These are phyloP conservation scores for Pythium vanterpoolii DNA, from an alignment of 352 stramenopile genomes.

Conservation along the genomic window DNA sequence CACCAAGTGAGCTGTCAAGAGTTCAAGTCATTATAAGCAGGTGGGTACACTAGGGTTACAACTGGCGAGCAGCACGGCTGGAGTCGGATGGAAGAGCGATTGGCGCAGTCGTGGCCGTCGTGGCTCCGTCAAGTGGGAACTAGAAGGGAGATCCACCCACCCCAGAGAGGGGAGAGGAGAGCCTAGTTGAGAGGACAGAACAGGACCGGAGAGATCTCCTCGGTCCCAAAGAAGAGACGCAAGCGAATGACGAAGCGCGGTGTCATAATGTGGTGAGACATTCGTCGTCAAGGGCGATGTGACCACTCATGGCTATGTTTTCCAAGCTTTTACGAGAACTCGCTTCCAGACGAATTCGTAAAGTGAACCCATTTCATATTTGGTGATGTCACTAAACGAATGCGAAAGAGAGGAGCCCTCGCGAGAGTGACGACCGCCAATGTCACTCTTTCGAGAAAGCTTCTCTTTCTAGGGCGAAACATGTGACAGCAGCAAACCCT, in stretches of 20 bases:
- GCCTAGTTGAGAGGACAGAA: too few species aligned
- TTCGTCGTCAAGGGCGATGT: too few species aligned
- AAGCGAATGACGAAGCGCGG: background rate
- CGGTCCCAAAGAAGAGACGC: background rate
- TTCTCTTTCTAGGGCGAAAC: background rate
- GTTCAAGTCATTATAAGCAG: too few species aligned
- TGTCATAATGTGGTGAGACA: background rate
- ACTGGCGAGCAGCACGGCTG: too few species aligned
- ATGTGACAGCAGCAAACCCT: background rate
- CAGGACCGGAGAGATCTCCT: too few species aligned
- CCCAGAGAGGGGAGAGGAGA: too few species aligned
- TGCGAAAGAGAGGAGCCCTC: background rate
- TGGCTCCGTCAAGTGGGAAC: background rate
- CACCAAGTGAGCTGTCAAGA: conserved; percentile 18
- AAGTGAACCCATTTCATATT: conserved; percentile 3
- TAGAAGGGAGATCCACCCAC: too few species aligned
- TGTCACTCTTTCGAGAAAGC: conserved; percentile 18
- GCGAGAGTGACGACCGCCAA: background rate
- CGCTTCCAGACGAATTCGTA: background rate
- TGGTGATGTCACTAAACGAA: conserved; percentile 1
- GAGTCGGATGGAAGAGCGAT: too few species aligned
- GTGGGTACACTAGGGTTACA: too few species aligned
- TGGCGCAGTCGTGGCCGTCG: too few species aligned
- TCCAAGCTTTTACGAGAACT: too few species aligned
- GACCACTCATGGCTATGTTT: too few species aligned